Conservation (phyloP, 2,329 filamentous ascomycete species). For the Claviceps digitariae region DNA sequence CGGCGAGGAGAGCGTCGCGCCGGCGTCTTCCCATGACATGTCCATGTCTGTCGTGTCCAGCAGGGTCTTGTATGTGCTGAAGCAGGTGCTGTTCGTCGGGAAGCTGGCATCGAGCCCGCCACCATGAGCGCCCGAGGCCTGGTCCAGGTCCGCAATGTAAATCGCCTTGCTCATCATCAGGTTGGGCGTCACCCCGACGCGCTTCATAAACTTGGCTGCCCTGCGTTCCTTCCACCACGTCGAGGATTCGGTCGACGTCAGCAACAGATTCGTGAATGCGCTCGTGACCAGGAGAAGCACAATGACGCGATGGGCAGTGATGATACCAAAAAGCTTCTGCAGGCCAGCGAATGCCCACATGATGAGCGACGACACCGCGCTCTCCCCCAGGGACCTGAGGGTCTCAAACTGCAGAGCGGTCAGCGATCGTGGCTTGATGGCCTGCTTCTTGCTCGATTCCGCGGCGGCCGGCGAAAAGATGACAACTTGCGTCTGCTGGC, state of each 20-base stretch:
- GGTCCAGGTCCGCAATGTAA: constrained; percentile 68
- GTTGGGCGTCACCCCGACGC: constrained; percentile 68
- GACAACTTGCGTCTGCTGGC: constrained; percentile 51
- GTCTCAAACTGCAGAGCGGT: constrained; percentile 61
- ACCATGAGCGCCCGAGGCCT: constrained; percentile 33
- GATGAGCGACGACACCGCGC: constrained; percentile 60
- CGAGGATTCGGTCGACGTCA: constrained; percentile 59
- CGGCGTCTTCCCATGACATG: constrained; percentile 39
- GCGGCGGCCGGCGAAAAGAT: constrained; percentile 40
- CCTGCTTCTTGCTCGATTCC: constrained; percentile 38
- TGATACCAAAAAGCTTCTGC: constrained; percentile 51
- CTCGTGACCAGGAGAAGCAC: constrained; percentile 57
- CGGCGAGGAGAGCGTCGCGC: constrained; percentile 30
- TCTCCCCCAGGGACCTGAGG: constrained; percentile 59
- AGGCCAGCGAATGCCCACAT: constrained; percentile 60
- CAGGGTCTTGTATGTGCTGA: constrained; percentile 47
- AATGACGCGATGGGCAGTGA: constrained; percentile 62
- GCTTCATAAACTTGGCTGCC: constrained; percentile 67
- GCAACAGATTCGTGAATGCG: constrained; percentile 56
- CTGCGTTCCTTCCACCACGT: constrained; percentile 78
- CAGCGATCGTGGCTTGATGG: constrained; percentile 48
- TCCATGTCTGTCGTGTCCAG: constrained; percentile 45
- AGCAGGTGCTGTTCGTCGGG: constrained; percentile 41
- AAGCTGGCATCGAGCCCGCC: constrained; percentile 17
- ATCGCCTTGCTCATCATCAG: constrained; percentile 72